Conservation (phyloP, 371 early-diverging fungal species). For the Blastocladiella emersonii region DNA sequence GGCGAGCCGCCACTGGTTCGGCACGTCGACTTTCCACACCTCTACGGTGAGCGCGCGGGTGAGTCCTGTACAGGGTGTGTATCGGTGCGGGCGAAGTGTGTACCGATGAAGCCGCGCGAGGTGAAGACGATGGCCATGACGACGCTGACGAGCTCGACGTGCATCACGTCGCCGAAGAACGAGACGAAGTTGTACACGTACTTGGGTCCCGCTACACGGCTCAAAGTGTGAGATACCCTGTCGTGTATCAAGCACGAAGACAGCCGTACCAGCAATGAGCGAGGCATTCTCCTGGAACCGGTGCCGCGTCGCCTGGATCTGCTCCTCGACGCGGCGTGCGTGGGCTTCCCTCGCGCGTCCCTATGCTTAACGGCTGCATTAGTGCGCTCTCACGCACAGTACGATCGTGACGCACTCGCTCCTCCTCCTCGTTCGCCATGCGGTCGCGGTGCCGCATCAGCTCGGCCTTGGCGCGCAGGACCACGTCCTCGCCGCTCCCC, state of each 20-base stretch:
- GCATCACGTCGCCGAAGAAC: constrained; percentile 4
- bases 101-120: not conserved
- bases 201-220: not conserved
- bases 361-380: not conserved
- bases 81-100: not conserved
- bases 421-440: not conserved
- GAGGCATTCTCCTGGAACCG: not conserved
- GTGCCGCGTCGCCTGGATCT: not conserved
- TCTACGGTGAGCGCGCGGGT: not conserved
- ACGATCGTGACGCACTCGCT: not conserved
- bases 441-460: not conserved
- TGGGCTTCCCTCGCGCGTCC: not conserved
- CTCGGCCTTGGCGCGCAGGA: not conserved
- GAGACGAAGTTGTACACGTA: not conserved
- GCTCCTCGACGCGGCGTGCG: not conserved
- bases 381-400: no score
- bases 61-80: not conserved
- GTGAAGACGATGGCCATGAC: not conserved
- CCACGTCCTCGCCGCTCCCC: not conserved
- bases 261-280: not conserved
- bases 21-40: no score
- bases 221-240: not conserved
- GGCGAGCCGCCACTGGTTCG: not conserved
- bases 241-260: no score
- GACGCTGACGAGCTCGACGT: not conserved